Base-by-base conservation (phyloP, 352 stramenopile genomes). In the Pythium utonaiense region DNA sequence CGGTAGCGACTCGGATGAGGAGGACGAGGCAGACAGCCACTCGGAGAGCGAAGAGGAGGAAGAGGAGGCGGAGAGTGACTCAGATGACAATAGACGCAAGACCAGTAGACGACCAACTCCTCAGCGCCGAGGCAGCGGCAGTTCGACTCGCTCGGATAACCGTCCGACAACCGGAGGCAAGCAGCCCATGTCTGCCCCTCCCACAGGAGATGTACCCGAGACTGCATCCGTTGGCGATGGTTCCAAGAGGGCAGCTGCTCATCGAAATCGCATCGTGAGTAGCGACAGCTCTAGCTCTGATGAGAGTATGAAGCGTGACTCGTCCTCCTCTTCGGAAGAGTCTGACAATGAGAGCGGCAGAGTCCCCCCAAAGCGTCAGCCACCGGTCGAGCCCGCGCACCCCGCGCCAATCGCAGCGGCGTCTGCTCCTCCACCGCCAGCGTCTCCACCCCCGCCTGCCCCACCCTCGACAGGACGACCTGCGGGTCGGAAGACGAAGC, bases 281-380 rank as follows among this genome's bases (percentile, higher is more conserved):
- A 89, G 75, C 50, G 74, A 83, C 42, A 92, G 75, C 58, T 89
- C 80, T 1, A 90, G 78, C 65, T 88, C 80, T 14, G 78, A 89
- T 1, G 71, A 64, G 0, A 83, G 73, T 8, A 62, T 76, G 22
- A 69, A 67, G 74, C 60, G 8, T 50, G 71, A 57, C 14, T 34
- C 40, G 31, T 66, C 58, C 28, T 66, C 62, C 5, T 71, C 63
- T 9, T 64, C 52, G 6, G 62, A 67, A 17, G 55, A 65, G n/a
- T 66, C 59, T 24, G 51, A 66, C 17, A 27, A 24, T 16, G 53
- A 66, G 3, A 40, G 24, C 12, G 33, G 53, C 36, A 33, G 0
- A 9, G 33, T 52, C 14, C 51, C 33, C 25, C 30, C 27, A 33
- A 10, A 22, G 25, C 44, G 24, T 30, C 21, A 6, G 31, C 22